phyloP scores from a whole-genome alignment of 2,329 filamentous ascomycete genomes.

The Nectriaceae sp. region DNA sequence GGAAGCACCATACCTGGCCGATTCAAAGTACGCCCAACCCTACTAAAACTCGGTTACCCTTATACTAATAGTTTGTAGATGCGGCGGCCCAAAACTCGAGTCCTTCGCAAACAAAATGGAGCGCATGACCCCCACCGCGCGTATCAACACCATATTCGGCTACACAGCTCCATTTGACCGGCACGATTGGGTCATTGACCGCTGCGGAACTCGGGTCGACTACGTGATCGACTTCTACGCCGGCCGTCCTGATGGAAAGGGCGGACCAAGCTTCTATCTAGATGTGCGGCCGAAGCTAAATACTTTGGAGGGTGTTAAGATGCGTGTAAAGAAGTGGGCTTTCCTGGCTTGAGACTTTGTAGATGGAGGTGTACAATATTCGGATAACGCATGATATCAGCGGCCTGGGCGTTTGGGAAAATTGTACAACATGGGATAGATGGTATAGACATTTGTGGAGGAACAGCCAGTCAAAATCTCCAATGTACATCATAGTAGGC shows the following conservation, averaged over 20 bases:
- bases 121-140: constrained; percentile 77
- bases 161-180: constrained; percentile 92
- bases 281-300: constrained; percentile 71
- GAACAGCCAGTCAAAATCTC: constrained; percentile 19
- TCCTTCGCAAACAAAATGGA: constrained; percentile 76
- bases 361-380: constrained; percentile 12
- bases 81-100: constrained; percentile 78
- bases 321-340: constrained; percentile 56
- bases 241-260: constrained; percentile 53
- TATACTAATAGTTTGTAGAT: constrained; percentile 33
- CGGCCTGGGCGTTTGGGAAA: constrained; percentile 26
- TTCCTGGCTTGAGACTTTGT: constrained; percentile 45
- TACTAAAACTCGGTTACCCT: too few relatives aligned
- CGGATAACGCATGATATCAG: constrained; percentile 8
- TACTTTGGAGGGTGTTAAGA: constrained; percentile 67
- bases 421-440: constrained; percentile 23
- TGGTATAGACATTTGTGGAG: constrained; percentile 4
- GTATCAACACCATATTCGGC: constrained; percentile 81
- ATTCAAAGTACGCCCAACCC: constrained; percentile 52
- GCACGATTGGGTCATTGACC: constrained; percentile 95
- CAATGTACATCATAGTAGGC: constrained; percentile 12
- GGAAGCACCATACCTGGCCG: constrained; percentile 69
- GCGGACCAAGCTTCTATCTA: constrained; percentile 62
- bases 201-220: constrained; percentile 82
- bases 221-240: constrained; percentile 99